These are phyloP conservation scores for Komagataella phaffii DNA, from an alignment of 805 yeast genomes.

Conservation along the genomic window DNA sequence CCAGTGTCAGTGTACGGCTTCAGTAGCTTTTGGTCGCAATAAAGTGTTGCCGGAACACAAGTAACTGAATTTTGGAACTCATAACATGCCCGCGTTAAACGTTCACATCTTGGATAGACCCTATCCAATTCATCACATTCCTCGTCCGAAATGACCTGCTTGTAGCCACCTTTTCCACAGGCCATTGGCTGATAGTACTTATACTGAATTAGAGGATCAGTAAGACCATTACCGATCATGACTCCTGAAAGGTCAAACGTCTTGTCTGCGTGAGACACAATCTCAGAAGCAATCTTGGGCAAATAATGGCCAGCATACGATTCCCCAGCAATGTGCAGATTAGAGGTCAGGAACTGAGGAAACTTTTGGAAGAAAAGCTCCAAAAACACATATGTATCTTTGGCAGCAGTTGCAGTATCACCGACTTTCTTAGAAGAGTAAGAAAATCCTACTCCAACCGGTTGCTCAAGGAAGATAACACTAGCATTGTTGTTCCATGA, in stretches of 20 bases:
- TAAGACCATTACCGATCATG: slow-evolving; percentile 86
- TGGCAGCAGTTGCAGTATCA: slow-evolving; percentile 71
- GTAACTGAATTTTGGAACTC: slow-evolving; percentile 38
- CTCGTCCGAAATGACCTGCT: slow-evolving; percentile 55
- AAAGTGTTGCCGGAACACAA: slow-evolving; percentile 51
- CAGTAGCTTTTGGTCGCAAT: slow-evolving; percentile 48
- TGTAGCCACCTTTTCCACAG: slow-evolving; percentile 80
- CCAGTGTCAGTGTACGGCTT: slow-evolving; percentile 47
- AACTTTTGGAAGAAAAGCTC: slow-evolving; percentile 73
- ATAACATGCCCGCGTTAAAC: slow-evolving; percentile 55
- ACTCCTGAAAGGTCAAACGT: slow-evolving; percentile 62
- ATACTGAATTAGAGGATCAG: slow-evolving; percentile 73
- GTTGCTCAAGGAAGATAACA: slow-evolving; percentile 86
- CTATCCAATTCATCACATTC: slow-evolving; percentile 54
- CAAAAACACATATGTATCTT: slow-evolving; percentile 77
- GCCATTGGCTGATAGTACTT: slow-evolving; percentile 86
- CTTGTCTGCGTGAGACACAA: slow-evolving; percentile 37
- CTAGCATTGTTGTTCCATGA: slow-evolving; percentile 91
- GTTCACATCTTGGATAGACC: slow-evolving; percentile 51
- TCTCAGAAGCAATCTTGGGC: slow-evolving; percentile 52
- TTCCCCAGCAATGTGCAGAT: slow-evolving; percentile 76
- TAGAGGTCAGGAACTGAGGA: slow-evolving; percentile 48
- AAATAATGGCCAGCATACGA: slow-evolving; percentile 79
- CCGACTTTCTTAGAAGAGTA: slow-evolving; percentile 53
- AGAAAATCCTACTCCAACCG: slow-evolving; percentile 86